phyloP scores from a whole-genome alignment of 2,329 filamentous ascomycete species.

The Paecilomyces formosus region DNA sequence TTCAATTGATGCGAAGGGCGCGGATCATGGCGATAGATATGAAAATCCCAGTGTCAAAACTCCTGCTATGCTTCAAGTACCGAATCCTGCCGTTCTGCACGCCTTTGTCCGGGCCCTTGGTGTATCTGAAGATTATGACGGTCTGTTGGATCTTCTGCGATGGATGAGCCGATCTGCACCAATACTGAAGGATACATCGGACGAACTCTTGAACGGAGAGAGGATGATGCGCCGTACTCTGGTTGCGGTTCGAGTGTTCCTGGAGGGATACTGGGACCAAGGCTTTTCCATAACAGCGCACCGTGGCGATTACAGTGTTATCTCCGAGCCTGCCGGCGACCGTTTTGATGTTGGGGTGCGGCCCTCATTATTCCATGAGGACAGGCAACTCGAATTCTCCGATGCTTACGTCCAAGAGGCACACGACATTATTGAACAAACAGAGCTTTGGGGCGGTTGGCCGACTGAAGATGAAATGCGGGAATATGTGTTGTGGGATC shows the following conservation, averaged over 20 bases:
- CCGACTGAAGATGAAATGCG: constrained; percentile 33
- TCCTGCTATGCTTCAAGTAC: constrained; percentile 26
- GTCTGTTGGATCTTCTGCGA: constrained; percentile 30
- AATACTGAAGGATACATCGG: constrained; percentile 25
- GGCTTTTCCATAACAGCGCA: neutral
- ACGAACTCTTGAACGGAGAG: constrained; percentile 28
- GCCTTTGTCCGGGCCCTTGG: constrained; percentile 36
- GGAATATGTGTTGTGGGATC: constrained; percentile 20
- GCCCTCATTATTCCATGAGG: neutral
- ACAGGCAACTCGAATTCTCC: constrained; percentile 11
- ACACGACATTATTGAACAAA: constrained; percentile 27
- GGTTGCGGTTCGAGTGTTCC: constrained; percentile 31
- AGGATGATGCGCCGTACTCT: constrained; percentile 32
- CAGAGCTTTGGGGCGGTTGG: constrained; percentile 31
- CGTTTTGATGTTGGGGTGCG: neutral
- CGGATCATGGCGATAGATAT: neutral
- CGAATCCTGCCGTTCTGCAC: constrained; percentile 33
- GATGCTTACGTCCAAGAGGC: constrained; percentile 26
- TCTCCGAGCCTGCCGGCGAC: neutral
- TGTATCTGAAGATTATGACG: constrained; percentile 29
- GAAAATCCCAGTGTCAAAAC: constrained; percentile 10
- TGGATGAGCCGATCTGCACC: constrained; percentile 33
- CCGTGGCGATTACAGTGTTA: neutral
- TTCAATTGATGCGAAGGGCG: constrained; percentile 4
- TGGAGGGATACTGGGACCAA: constrained; percentile 27